Percentiles rank a stretch among this genome's conserved stretches.
Evolutionary conservation across 2,329 filamentous ascomycete genomes (phyloP).

Genomic region (Colletotrichum eleusines): DNA sequence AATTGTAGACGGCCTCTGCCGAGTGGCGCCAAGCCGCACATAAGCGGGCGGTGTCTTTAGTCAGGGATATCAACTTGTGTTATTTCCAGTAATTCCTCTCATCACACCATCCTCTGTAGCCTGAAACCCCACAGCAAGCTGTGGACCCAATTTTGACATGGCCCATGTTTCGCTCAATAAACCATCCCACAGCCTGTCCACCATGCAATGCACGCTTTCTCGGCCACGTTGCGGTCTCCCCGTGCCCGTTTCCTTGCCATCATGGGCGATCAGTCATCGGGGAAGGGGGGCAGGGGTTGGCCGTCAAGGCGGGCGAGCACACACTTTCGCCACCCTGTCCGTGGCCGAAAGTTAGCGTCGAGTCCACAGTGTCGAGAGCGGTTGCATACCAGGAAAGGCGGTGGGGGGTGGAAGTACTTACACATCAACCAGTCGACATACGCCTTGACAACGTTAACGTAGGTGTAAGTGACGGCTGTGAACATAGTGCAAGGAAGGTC

Average conservation of each 20-base stretch:
- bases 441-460: not conserved
- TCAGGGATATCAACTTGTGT: accelerated
- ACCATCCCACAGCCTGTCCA: not conserved
- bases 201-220: too few relatives aligned
- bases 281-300: not conserved
- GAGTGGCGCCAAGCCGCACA: not conserved
- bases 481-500: not conserved
- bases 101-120: not conserved
- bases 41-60: not conserved
- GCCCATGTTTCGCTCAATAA: too few relatives aligned
- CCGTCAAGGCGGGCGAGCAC: not conserved
- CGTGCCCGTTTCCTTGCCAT: not conserved
- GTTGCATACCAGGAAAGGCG: accelerated
- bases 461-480: not conserved
- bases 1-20: not conserved
- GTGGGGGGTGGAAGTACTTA: not conserved
- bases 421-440: conserved; percentile 1
- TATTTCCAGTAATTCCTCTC: not conserved
- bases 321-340: not conserved
- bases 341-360: not conserved
- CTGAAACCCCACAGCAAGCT: not conserved
- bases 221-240: not conserved
- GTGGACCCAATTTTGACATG: not conserved
- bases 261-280: not conserved
- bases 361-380: not conserved